Percentiles rank a stretch among this genome's conserved stretches.
Evolutionary conservation across 1,284 basidiomycete species (phyloP).

Genomic region (Leccinum idahoense): DNA sequence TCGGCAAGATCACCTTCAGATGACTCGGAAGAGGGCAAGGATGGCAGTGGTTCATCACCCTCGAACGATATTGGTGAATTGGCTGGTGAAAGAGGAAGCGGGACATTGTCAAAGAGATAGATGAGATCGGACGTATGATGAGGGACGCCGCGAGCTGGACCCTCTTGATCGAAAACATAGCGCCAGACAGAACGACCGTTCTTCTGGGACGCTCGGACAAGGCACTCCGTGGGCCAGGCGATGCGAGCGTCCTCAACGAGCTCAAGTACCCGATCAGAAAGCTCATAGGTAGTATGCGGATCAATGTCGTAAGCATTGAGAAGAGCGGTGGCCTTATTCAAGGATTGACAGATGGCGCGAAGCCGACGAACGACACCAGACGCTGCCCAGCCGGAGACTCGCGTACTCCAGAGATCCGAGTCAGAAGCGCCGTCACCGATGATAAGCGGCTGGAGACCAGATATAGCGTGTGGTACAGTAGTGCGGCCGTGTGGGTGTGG

Average conservation of each 20-base stretch:
- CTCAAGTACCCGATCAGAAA: slow-evolving; percentile 60
- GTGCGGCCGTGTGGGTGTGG: slow-evolving; percentile 26
- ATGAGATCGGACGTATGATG: slow-evolving; percentile 68
- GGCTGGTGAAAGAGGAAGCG: slow-evolving; percentile 36
- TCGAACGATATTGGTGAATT: slow-evolving; percentile 35
- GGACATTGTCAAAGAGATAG: slow-evolving; percentile 72
- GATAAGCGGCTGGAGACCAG: slow-evolving; percentile 57
- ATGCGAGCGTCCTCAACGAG: slow-evolving; percentile 68
- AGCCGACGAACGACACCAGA: slow-evolving; percentile 56
- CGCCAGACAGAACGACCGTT: slow-evolving; percentile 61
- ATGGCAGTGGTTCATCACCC: slow-evolving; percentile 30
- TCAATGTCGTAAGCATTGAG: slow-evolving; percentile 67
- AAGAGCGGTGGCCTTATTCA: slow-evolving; percentile 53
- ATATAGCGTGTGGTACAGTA: slow-evolving; percentile 22
- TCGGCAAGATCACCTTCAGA: slow-evolving; percentile 28
- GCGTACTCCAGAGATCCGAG: slow-evolving; percentile 53
- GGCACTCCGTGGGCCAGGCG: slow-evolving; percentile 68
- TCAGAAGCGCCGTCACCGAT: slow-evolving; percentile 70
- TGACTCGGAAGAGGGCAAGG: slow-evolving; percentile 29
- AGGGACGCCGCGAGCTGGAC: slow-evolving; percentile 53
- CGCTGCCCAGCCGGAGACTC: slow-evolving; percentile 58
- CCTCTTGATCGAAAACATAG: slow-evolving; percentile 76
- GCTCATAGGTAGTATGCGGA: slow-evolving; percentile 55
- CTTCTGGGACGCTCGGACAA: slow-evolving; percentile 43
- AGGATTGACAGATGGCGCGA: slow-evolving; percentile 66